Conservation (phyloP, 306 rosid genomes). For the Vigna mungo region DNA sequence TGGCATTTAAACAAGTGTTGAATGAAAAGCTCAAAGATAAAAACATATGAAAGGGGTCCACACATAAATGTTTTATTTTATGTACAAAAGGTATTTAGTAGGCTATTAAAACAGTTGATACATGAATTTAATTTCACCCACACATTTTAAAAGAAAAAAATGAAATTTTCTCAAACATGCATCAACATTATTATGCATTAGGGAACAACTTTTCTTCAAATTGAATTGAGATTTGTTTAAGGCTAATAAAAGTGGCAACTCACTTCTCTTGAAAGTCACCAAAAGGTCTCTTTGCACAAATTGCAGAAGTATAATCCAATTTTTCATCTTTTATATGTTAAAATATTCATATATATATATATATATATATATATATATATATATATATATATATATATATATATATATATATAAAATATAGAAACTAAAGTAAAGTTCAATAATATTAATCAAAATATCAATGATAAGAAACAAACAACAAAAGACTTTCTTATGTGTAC, state of each 20-base stretch:
- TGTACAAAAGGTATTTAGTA: neutral
- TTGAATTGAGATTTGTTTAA: conserved; percentile 13
- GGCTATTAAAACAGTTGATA: neutral
- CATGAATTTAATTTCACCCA: conserved; percentile 33
- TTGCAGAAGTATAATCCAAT: neutral
- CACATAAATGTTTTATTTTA: neutral
- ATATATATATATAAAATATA: too few species aligned
- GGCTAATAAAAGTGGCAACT: conserved; percentile 9
- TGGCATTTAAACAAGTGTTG: conserved; percentile 4
- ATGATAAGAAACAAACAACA: conserved; percentile 18
- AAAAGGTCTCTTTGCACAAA: conserved; percentile 37
- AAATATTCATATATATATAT: too few species aligned
- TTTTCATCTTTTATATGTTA: too few species aligned
- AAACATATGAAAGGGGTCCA: conserved; percentile 3
- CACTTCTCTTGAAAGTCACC: conserved; percentile 35
- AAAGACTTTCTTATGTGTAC: neutral
- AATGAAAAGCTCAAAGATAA: neutral
- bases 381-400: too few species aligned
- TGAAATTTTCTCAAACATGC: conserved; percentile 4
- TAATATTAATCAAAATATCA: neutral
- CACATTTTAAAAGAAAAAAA: neutral
- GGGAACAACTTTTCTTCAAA: conserved; percentile 18
- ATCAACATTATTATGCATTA: conserved; percentile 21
- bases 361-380: too few species aligned
- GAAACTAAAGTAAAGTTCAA: conserved; percentile 19